Percentiles rank a stretch among this genome's conserved stretches.
phyloP scores from a whole-genome alignment of 106 monocot species.

The Xerophyta viscosa region DNA sequence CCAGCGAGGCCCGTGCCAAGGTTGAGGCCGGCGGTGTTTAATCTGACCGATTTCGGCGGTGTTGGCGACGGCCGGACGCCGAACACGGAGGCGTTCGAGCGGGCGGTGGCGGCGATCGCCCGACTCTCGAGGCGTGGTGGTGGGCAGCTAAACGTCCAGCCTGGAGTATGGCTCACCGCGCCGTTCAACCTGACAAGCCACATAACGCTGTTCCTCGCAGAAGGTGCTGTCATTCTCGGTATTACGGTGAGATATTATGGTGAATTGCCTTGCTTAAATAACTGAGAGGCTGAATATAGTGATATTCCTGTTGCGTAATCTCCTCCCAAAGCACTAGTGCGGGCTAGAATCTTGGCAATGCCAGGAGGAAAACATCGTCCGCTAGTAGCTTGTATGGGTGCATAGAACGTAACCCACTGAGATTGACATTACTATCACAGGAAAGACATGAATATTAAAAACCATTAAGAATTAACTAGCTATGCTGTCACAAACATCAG shows the following conservation, averaged over 20 bases:
- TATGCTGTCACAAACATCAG: too few relatives aligned
- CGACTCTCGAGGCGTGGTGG: constrained; percentile 32
- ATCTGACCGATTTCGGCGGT: constrained; percentile 33
- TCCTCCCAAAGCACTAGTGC: too few relatives aligned
- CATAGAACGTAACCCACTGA: too few relatives aligned
- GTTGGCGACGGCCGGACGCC: constrained; percentile 34
- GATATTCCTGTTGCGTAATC: neutral
- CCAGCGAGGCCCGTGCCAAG: constrained; percentile 4
- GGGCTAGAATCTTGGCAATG: too few relatives aligned
- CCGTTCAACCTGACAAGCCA: constrained; percentile 76
- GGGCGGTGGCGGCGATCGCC: constrained; percentile 40
- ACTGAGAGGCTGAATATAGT: neutral
- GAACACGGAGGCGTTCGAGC: constrained; percentile 52
- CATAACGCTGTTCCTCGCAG: constrained; percentile 67
- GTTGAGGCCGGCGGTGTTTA: constrained; percentile 25
- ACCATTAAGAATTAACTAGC: too few relatives aligned
- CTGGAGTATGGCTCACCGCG: constrained; percentile 59
- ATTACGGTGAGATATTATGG: constrained; percentile 27
- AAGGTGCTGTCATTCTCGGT: constrained; percentile 60
- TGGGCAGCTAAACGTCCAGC: constrained; percentile 55
- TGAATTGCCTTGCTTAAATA: neutral
- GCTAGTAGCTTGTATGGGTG: too few relatives aligned
- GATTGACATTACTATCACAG: too few relatives aligned
- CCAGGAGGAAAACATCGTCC: too few relatives aligned
- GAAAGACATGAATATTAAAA: too few relatives aligned